Evolutionary conservation across 192 early-diverging fungal genomes (phyloP), one percentile per base, ranked within the genome.

Genomic region (Gonapodya prolifera): DNA sequence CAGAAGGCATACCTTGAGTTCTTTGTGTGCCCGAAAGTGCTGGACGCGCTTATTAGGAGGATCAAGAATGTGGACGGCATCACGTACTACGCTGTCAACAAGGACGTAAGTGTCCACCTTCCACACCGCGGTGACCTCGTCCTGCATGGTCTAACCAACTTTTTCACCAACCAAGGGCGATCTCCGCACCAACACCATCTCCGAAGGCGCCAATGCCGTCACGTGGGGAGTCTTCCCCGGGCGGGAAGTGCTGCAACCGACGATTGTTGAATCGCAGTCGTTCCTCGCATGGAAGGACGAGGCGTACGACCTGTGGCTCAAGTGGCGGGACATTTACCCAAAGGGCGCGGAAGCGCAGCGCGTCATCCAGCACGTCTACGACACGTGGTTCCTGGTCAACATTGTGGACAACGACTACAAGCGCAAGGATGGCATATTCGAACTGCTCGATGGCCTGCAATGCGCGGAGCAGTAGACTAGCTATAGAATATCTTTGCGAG

Each of bases 161-260:
- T 30, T 29, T 30, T 73, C 31, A 18, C 31, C 8, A 2, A 2
- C 32, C 69, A 70, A 89, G 75, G 96, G 98, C 71, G 92, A 99
- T 78, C 84, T 99, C 80, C 83, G 85, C 70, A 96, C 96, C 35
- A 99, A 99, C 84, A 93, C 91, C 70, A 83, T 89, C 33, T 87
- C 84, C 34, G 95, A 96, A 82, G 87, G 88, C 17, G 93, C 96
- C 31, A 99, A 96, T 80, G 96, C 96, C 2, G 95, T 98, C 35
- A 98, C 96, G 16, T 98, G 96, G 96, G 96, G 96, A 69, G 95
- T 98, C 34, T 98, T 98, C 91, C 95, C 95, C 0, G 95, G 95
- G 69, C 93, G 95, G 80, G 96, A 98, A 83, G 94, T 98, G 75
- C 85, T 97, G 69, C 96, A 98, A 85, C 95, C 95, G 18, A 98